Conservation (phyloP, 495 filamentous ascomycete genomes). For the Penicillium subrubescens region DNA sequence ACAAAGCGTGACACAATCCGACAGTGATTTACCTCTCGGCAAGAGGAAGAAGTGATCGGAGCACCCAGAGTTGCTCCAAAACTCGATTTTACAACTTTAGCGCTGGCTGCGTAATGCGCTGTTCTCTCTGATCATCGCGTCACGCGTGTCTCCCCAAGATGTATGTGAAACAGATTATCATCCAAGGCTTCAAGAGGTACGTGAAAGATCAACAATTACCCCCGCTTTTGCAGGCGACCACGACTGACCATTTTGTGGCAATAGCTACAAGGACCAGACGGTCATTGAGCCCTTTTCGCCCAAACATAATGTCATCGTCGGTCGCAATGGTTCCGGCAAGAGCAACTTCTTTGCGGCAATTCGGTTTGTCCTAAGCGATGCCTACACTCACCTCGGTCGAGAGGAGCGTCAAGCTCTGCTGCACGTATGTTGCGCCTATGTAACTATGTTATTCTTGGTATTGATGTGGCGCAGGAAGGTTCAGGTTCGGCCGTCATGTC, state of each 20-base stretch:
- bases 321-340: constrained; percentile 98
- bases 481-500: constrained; percentile 98
- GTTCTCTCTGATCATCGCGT: constrained; percentile 34
- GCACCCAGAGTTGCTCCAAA: constrained; percentile 3
- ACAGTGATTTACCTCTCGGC: constrained; percentile 6
- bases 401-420: constrained; percentile 95
- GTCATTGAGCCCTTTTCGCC: constrained; percentile 98
- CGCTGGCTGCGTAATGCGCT: constrained; percentile 43
- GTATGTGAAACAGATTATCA: constrained; percentile 99
- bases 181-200: constrained; percentile 99
- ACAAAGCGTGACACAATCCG: constrained; percentile 5
- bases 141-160: constrained; percentile 57
- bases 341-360: constrained; percentile 99
- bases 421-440: constrained; percentile 55
- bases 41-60: not conserved
- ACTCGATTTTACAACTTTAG: constrained; percentile 14
- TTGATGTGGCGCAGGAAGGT: constrained; percentile 66
- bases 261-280: constrained; percentile 97
- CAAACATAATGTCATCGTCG: constrained; percentile 98
- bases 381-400: constrained; percentile 92
- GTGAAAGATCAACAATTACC: constrained; percentile 14
- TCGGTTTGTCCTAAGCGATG: constrained; percentile 97
- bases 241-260: not conserved
- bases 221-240: not conserved
- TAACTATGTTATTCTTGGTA: constrained; percentile 5